A percentile compares a stretch with the other conserved stretches of the same genome.
These are phyloP conservation scores for Oryza officinalis DNA, from an alignment of 176 grass and related monocot species.

Conservation along the genomic window DNA sequence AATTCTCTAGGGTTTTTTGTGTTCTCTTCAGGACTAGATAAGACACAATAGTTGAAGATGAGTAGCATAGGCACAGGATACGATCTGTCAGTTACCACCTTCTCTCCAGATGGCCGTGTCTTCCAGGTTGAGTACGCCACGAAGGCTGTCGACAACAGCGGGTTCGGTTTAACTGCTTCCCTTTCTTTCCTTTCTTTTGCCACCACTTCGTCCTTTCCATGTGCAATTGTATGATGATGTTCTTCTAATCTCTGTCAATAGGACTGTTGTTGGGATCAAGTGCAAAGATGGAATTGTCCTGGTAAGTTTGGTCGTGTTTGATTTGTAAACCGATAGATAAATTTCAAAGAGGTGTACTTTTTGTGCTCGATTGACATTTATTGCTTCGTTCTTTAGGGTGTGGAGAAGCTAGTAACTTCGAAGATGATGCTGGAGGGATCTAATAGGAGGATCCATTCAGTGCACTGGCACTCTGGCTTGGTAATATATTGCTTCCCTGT, in stretches of 20 bases:
- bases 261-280: constrained; percentile 89
- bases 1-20: neutral
- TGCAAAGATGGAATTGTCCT: constrained; percentile 91
- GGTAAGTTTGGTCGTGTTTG: constrained; percentile 35
- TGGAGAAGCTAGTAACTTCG: constrained; percentile 79
- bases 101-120: constrained; percentile 81
- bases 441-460: constrained; percentile 87
- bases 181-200: neutral
- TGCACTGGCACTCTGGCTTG: constrained; percentile 69
- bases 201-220: neutral
- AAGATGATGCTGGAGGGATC: constrained; percentile 86
- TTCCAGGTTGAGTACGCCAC: constrained; percentile 94
- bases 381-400: constrained; percentile 49
- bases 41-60: constrained; percentile 39
- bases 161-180: constrained; percentile 43
- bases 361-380: constrained; percentile 21
- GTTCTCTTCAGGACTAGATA: neutral
- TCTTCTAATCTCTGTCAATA: constrained; percentile 16
- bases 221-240: constrained; percentile 3
- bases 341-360: neutral
- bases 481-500: constrained; percentile 40
- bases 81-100: constrained; percentile 87
- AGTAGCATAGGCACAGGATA: constrained; percentile 95
- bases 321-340: neutral
- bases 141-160: constrained; percentile 91